These are phyloP conservation scores for Epichloe festucae DNA, from an alignment of 2,329 filamentous ascomycete genomes.

Conservation along the genomic window DNA sequence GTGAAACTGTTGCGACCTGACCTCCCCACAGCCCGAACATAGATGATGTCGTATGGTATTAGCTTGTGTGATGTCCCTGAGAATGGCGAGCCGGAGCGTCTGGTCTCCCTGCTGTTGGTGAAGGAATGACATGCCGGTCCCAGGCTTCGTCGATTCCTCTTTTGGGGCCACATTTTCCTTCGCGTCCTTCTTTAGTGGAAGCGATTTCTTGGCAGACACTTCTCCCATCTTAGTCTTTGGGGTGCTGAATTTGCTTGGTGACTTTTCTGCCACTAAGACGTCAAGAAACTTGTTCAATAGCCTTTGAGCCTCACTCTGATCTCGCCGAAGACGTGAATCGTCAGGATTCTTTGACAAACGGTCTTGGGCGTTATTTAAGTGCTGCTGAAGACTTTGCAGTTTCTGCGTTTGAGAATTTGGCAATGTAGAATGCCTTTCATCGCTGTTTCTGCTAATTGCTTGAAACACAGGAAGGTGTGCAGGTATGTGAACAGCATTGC, in stretches of 20 bases:
- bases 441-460: neutral
- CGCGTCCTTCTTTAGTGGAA: neutral
- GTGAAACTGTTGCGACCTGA: conserved; percentile 24
- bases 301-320: conserved; percentile 16
- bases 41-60: conserved; percentile 16
- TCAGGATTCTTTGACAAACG: conserved; percentile 13
- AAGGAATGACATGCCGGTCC: neutral
- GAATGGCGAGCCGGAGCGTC: neutral
- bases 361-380: conserved; percentile 15
- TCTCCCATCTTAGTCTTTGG: neutral
- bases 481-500: neutral
- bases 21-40: conserved; percentile 23
- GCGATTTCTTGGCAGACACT: conserved; percentile 8
- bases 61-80: conserved; percentile 10
- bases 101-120: neutral
- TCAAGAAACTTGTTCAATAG: conserved; percentile 18
- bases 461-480: neutral
- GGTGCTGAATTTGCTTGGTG: neutral
- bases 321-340: conserved; percentile 11
- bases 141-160: neutral
- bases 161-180: conserved; percentile 2
- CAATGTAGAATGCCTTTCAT: neutral
- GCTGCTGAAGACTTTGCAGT: conserved; percentile 15
- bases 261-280: neutral
- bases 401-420: conserved; percentile 1